Evolutionary conservation across 306 rosid species (phyloP).

Genomic region (Cajanus cajan): DNA sequence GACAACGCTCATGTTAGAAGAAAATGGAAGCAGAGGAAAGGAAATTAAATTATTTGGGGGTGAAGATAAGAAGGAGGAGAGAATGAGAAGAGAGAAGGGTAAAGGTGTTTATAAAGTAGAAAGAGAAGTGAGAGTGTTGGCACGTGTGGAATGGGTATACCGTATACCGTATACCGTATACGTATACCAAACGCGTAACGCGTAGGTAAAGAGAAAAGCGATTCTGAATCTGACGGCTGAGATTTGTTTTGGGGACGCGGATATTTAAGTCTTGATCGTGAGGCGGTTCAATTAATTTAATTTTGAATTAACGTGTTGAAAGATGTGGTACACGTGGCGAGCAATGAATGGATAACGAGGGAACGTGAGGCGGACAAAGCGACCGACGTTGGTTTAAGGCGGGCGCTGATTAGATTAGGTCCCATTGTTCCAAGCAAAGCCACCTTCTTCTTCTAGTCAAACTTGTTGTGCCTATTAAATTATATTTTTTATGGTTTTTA

Average conservation of each 20-base stretch:
- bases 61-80: not conserved
- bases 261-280: not conserved
- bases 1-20: constrained; percentile 39
- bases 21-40: not conserved
- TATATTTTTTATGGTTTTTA: too few species aligned
- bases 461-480: too few species aligned
- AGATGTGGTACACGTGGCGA: not conserved
- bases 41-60: too few species aligned
- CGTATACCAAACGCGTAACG: too few species aligned
- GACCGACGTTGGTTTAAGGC: not conserved
- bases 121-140: too few species aligned
- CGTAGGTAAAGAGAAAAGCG: too few species aligned
- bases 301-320: not conserved
- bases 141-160: too few species aligned
- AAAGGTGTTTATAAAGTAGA: too few species aligned
- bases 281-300: not conserved
- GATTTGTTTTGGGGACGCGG: not conserved
- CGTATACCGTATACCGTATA: too few species aligned
- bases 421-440: too few species aligned
- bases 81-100: too few species aligned
- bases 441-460: too few species aligned
- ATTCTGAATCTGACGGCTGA: not conserved
- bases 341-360: not conserved
- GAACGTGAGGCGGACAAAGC: constrained; percentile 1
- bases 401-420: not conserved